Evolutionary conservation across 2,329 filamentous ascomycete genomes (phyloP).

Genomic region (Fusarium sacchari): DNA sequence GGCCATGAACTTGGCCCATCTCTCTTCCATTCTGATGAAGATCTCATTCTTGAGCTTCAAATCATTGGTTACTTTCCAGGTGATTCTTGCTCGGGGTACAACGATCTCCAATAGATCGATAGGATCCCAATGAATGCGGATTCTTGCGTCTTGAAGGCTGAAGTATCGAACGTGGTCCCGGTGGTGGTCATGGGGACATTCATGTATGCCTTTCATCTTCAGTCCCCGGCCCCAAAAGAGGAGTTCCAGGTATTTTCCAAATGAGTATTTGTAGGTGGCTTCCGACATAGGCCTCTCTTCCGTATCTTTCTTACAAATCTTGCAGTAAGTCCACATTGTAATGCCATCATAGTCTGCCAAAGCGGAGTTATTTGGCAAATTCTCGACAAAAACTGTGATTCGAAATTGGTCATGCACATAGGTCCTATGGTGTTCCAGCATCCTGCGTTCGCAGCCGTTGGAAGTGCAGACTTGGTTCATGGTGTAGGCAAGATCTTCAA

Average conservation of each 20-base stretch:
- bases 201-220: constrained; percentile 74
- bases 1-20: constrained; percentile 85
- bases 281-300: constrained; percentile 91
- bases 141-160: constrained; percentile 83
- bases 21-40: constrained; percentile 81
- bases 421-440: constrained; percentile 93
- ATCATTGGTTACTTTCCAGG: constrained; percentile 98
- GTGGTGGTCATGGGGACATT: constrained; percentile 90
- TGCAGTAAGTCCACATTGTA: constrained; percentile 98
- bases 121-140: constrained; percentile 91
- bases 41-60: constrained; percentile 92
- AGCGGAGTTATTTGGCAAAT: constrained; percentile 55
- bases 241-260: constrained; percentile 97
- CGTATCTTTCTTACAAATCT: constrained; percentile 89
- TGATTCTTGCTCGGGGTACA: constrained; percentile 87
- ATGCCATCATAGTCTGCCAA: constrained; percentile 70
- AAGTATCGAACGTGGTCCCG: constrained; percentile 94
- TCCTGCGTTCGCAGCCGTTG: constrained; percentile 86
- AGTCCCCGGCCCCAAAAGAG: constrained; percentile 94
- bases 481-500: constrained; percentile 85
- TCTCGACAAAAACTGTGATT: constrained; percentile 88
- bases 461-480: constrained; percentile 82
- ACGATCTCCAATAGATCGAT: constrained; percentile 95
- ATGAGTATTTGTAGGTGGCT: constrained; percentile 97
- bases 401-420: constrained; percentile 97